These are phyloP conservation scores for Pythium sp. DNA, from an alignment of 352 stramenopile species.

Conservation along the genomic window DNA sequence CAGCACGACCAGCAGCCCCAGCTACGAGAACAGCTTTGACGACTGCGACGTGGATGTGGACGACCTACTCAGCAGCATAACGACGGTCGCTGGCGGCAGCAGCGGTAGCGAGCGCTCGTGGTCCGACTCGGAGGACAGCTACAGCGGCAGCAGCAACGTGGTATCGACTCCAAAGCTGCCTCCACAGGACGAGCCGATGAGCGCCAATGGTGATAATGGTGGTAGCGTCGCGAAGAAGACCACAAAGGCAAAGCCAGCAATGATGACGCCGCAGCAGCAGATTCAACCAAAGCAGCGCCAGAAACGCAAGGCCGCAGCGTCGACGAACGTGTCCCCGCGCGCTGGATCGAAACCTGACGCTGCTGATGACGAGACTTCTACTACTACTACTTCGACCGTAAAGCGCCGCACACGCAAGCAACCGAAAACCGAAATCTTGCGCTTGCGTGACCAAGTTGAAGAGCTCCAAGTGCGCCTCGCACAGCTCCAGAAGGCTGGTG, in stretches of 20 bases:
- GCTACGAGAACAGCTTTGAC: conserved; percentile 1
- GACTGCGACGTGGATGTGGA: not conserved
- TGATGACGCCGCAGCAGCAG: not conserved
- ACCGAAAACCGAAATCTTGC: conserved; percentile 14
- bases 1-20: not conserved
- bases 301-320: conserved; percentile 13
- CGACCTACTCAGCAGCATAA: not conserved
- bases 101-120: conserved; percentile 13
- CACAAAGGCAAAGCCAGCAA: not conserved
- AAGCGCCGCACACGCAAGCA: conserved; percentile 14
- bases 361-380: not conserved
- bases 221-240: not conserved
- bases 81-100: not conserved
- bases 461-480: conserved; percentile 13
- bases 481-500: conserved; percentile 14
- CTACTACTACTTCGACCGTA: not conserved
- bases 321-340: not conserved
- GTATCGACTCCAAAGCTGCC: not conserved
- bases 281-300: not conserved
- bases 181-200: not conserved
- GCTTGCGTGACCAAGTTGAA: conserved; percentile 13
- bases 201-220: not conserved
- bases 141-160: not conserved
- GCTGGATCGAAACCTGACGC: not conserved
- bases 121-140: conserved; percentile 10